Conservation (phyloP, 192 early-diverging fungal species). For the Hyaloraphidium curvatum region DNA sequence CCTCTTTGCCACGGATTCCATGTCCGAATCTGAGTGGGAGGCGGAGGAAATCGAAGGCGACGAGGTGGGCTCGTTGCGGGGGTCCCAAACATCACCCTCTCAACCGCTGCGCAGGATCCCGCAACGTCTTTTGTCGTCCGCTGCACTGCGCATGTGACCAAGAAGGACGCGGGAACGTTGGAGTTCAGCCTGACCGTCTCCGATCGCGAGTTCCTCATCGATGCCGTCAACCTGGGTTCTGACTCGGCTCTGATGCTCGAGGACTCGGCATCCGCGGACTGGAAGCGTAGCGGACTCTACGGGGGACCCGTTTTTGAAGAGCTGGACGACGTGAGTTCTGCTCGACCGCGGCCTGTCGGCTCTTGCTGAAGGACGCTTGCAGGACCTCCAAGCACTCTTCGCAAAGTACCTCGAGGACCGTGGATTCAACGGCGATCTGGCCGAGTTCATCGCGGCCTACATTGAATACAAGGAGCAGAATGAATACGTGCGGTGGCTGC, state of each 20-base stretch:
- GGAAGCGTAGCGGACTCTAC: constrained; percentile 68
- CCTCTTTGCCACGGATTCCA: constrained; percentile 66
- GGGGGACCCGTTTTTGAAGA: constrained; percentile 80
- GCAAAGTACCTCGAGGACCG: constrained; percentile 72
- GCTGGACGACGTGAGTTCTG: constrained; percentile 44
- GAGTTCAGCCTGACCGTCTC: constrained; percentile 60
- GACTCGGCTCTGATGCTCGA: constrained; percentile 39
- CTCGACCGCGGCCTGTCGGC: constrained; percentile 9
- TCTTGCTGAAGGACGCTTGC: background rate
- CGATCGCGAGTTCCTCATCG: constrained; percentile 71
- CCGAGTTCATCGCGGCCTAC: constrained; percentile 71
- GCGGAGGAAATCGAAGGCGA: constrained; percentile 43
- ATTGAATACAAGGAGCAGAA: constrained; percentile 89
- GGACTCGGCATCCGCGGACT: constrained; percentile 63
- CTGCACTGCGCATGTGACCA: constrained; percentile 40
- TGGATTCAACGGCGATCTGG: constrained; percentile 60
- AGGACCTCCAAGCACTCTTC: constrained; percentile 42
- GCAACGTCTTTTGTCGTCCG: constrained; percentile 44
- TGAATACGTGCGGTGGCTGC: constrained; percentile 79
- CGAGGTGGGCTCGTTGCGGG: no score
- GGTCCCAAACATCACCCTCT: background rate
- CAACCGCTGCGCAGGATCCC: constrained; percentile 15
- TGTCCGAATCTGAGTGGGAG: constrained; percentile 50
- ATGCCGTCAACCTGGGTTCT: constrained; percentile 51
- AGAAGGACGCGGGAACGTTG: constrained; percentile 39